Conservation (phyloP, 163 green algal genomes). For the Prototheca wickerhamii region DNA sequence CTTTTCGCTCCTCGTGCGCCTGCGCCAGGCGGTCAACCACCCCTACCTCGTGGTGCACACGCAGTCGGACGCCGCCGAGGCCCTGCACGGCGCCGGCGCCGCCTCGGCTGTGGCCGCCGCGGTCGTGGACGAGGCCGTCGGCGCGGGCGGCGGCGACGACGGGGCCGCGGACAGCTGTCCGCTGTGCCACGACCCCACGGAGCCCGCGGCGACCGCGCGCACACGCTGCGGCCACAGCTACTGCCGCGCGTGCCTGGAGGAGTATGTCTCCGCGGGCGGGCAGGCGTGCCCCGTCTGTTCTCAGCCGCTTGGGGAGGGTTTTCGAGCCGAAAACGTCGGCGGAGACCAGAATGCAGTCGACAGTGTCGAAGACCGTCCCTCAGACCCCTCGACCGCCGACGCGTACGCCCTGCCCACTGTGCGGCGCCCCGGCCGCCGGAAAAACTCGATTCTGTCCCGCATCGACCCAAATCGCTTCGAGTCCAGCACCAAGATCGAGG, state of each 20-base stretch:
- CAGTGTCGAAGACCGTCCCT: not conserved
- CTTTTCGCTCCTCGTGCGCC: slow-evolving; percentile 87
- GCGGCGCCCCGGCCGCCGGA: not conserved
- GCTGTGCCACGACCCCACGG: slow-evolving; percentile 65
- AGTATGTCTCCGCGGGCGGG: too few relatives aligned
- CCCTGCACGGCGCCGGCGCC: slow-evolving; percentile 6
- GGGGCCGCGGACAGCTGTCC: slow-evolving; percentile 33
- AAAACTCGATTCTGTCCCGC: slow-evolving; percentile 56
- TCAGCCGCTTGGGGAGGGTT: not conserved
- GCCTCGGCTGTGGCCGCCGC: not conserved
- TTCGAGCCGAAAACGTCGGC: not conserved
- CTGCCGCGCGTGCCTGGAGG: too few relatives aligned
- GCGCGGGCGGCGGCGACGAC: not conserved
- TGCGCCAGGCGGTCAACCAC: slow-evolving; percentile 66
- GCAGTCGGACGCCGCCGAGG: slow-evolving; percentile 10
- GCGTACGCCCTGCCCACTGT: not conserved
- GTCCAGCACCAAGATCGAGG: slow-evolving; percentile 88
- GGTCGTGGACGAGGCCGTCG: not conserved
- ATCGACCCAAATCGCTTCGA: slow-evolving; percentile 63
- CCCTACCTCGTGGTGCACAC: slow-evolving; percentile 85
- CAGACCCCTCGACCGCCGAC: too few relatives aligned
- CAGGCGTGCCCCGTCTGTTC: not conserved
- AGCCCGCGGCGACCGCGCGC: too few relatives aligned
- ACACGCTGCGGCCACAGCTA: too few relatives aligned
- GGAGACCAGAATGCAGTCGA: not conserved